Evolutionary conservation across 1,139 yeast species (phyloP).

Genomic region (Scheffersomyces lignicola): DNA sequence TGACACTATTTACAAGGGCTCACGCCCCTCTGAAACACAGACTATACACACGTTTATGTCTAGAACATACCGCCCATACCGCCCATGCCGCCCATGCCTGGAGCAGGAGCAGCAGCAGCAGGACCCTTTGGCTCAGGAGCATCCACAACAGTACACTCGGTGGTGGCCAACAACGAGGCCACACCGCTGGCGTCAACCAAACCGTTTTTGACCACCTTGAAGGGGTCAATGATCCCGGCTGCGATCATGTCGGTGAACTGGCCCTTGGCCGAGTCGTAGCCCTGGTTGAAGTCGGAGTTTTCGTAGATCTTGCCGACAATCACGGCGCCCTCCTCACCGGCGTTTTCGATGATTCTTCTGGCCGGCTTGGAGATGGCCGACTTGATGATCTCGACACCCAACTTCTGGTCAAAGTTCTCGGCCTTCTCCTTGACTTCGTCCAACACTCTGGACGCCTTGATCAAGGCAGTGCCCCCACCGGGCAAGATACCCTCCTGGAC

Average conservation of each 20-base stretch:
- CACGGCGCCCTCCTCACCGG: conserved; percentile 98
- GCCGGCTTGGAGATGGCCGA: conserved; percentile 98
- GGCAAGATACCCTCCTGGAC: conserved; percentile 99
- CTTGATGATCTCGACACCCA: conserved; percentile 94
- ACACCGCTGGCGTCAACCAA: conserved; percentile 97
- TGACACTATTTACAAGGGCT: too few relatives aligned
- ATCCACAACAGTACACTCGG: conserved; percentile 98
- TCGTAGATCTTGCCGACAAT: conserved; percentile 93
- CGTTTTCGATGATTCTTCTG: conserved; percentile 93
- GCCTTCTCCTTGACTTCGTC: conserved; percentile 67
- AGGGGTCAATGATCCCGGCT: conserved; percentile 98
- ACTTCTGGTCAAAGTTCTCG: conserved; percentile 94
- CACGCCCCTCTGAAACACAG: too few relatives aligned
- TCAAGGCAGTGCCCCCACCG: conserved; percentile 99
- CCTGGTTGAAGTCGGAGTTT: conserved; percentile 83
- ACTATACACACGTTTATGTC: too few relatives aligned
- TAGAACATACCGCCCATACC: conserved; percentile 41
- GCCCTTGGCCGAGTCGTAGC: conserved; percentile 93
- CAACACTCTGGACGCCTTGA: conserved; percentile 87
- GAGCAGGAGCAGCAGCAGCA: conserved; percentile 57
- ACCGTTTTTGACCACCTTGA: conserved; percentile 98
- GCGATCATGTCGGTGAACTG: conserved; percentile 96
- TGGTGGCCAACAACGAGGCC: conserved; percentile 95
- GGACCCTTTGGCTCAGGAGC: conserved; percentile 88
- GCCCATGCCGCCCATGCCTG: conserved; percentile 43